Conservation (phyloP, 2,329 filamentous ascomycete genomes). For the Exophiala spinifera region DNA sequence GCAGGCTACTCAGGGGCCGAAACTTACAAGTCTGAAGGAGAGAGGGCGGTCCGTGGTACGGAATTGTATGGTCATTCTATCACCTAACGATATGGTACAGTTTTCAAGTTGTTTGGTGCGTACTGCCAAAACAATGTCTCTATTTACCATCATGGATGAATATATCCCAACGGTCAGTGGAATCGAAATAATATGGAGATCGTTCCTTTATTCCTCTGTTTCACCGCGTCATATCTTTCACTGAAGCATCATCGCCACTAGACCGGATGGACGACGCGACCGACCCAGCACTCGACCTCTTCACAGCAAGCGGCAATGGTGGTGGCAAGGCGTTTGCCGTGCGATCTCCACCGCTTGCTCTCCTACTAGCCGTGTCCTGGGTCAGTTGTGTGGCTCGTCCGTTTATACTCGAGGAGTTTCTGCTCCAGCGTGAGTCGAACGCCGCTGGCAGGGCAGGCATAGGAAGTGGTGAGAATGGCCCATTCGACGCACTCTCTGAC, state of each 20-base stretch:
- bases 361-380: not conserved
- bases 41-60: too few species aligned
- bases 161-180: too few species aligned
- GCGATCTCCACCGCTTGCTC: not conserved
- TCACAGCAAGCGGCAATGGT: not conserved
- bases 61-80: too few species aligned
- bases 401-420: conserved; percentile 15
- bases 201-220: too few species aligned
- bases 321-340: not conserved
- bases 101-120: too few species aligned
- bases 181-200: too few species aligned
- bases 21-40: too few species aligned
- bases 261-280: not conserved
- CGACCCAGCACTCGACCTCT: not conserved
- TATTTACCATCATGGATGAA: too few species aligned
- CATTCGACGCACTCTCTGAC: conserved; percentile 22
- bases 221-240: not conserved
- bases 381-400: not conserved
- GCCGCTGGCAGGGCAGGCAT: not conserved
- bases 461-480: conserved; percentile 17
- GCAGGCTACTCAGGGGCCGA: too few species aligned
- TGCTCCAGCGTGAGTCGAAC: conserved; percentile 18
- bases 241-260: not conserved
- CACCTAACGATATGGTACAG: too few species aligned
- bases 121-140: too few species aligned